These are phyloP conservation scores for Sambucus nigra DNA, from an alignment of 129 eudicot species.

Conservation along the genomic window DNA sequence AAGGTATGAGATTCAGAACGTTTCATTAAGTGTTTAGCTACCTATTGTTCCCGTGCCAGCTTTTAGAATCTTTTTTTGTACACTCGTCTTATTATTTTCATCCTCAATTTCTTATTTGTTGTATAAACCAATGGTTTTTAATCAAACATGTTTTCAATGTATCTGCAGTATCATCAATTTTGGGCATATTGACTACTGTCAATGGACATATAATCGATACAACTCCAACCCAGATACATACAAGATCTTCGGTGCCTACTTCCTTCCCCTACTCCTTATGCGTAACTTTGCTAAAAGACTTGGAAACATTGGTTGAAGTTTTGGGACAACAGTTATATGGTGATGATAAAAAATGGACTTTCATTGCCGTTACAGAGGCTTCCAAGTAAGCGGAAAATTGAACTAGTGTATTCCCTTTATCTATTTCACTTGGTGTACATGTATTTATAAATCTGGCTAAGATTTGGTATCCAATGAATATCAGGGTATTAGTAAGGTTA, in stretches of 20 bases:
- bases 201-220: slow-evolving; percentile 89
- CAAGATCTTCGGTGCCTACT: slow-evolving; percentile 23
- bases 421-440: neutral
- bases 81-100: too few species aligned
- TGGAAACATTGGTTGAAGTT: slow-evolving; percentile 92
- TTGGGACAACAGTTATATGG: slow-evolving; percentile 72
- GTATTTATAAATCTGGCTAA: neutral
- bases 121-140: neutral
- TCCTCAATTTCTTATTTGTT: too few species aligned
- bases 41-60: too few species aligned
- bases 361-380: slow-evolving; percentile 71
- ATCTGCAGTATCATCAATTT: slow-evolving; percentile 67
- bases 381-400: slow-evolving; percentile 44
- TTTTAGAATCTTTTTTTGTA: too few species aligned
- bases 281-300: slow-evolving; percentile 66
- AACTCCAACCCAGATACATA: slow-evolving; percentile 31
- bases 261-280: slow-evolving; percentile 72
- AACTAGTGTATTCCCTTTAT: slow-evolving; percentile 6
- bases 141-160: slow-evolving; percentile 3
- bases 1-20: too few species aligned
- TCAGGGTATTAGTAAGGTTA: slow-evolving; percentile 74
- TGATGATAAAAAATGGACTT: slow-evolving; percentile 84
- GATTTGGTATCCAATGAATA: slow-evolving; percentile 4
- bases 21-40: too few species aligned
- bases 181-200: slow-evolving; percentile 73